Evolutionary conservation across 192 early-diverging fungal species (phyloP).

Genomic region (Backusella tuberculispora): DNA sequence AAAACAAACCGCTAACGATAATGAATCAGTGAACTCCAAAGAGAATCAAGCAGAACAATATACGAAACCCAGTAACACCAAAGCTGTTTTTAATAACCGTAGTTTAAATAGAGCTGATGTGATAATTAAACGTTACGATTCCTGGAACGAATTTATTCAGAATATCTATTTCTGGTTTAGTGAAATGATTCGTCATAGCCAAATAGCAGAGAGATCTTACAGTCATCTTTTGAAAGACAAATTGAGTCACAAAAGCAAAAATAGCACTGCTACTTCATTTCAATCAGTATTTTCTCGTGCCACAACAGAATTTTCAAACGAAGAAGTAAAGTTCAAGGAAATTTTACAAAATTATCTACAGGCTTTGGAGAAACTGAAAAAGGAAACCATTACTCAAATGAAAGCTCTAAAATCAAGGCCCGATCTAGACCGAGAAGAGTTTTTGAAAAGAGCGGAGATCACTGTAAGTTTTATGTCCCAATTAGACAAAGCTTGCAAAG

Average conservation of each 20-base stretch:
- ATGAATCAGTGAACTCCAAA: neutral
- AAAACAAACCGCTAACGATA: neutral
- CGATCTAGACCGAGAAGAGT: conserved; percentile 38
- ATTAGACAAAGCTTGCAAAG: conserved; percentile 40
- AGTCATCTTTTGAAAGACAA: conserved; percentile 20
- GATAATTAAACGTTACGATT: conserved; percentile 42
- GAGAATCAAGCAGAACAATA: neutral
- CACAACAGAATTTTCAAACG: neutral
- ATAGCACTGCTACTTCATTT: neutral
- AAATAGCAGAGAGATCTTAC: conserved; percentile 24
- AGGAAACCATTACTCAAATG: conserved; percentile 48
- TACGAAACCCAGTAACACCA: neutral
- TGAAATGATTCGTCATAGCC: conserved; percentile 39
- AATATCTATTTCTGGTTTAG: conserved; percentile 43
- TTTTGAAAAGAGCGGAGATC: conserved; percentile 48
- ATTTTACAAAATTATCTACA: conserved; percentile 35
- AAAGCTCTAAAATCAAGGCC: conserved; percentile 40
- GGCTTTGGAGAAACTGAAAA: conserved; percentile 40
- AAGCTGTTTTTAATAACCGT: neutral
- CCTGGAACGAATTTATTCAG: conserved; percentile 44
- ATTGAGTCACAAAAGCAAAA: neutral
- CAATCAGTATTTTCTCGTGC: neutral
- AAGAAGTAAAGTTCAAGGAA: conserved; percentile 8
- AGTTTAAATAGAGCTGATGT: conserved; percentile 46
- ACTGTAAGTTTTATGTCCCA: conserved; percentile 43